Percentiles rank a stretch among this genome's conserved stretches.
Evolutionary conservation across 306 rosid species (phyloP).

Genomic region (Glycine latifolia): DNA sequence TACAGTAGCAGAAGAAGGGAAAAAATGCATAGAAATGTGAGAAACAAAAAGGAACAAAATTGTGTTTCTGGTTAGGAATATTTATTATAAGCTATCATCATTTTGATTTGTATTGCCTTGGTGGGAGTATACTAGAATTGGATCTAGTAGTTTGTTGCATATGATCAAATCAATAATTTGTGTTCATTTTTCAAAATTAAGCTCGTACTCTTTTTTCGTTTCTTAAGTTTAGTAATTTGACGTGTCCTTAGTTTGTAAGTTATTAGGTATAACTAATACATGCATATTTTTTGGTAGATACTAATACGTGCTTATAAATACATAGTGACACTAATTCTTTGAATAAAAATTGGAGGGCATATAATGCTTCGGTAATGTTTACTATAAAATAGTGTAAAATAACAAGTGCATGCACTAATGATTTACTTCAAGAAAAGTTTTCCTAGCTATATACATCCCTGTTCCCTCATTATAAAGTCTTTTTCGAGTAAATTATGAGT

Average conservation of each 20-base stretch:
- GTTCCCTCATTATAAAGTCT: neutral
- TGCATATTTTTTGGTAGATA: no score
- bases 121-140: constrained; percentile 21
- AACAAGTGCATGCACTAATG: no score
- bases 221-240: neutral
- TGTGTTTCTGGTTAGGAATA: neutral
- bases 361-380: no score
- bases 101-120: constrained; percentile 1
- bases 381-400: no score
- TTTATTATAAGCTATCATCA: neutral
- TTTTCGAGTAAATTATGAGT: neutral
- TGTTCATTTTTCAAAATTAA: neutral
- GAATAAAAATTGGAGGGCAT: no score
- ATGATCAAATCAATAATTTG: constrained; percentile 24
- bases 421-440: no score
- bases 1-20: neutral
- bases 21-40: neutral
- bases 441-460: no score
- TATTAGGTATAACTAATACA: no score
- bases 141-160: constrained; percentile 17
- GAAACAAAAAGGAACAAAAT: neutral
- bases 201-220: neutral
- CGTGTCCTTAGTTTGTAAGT: neutral
- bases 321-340: no score
- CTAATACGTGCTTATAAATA: no score